Conservation (phyloP, 176 grass and related monocot genomes). For the Aegilops sharonensis region DNA sequence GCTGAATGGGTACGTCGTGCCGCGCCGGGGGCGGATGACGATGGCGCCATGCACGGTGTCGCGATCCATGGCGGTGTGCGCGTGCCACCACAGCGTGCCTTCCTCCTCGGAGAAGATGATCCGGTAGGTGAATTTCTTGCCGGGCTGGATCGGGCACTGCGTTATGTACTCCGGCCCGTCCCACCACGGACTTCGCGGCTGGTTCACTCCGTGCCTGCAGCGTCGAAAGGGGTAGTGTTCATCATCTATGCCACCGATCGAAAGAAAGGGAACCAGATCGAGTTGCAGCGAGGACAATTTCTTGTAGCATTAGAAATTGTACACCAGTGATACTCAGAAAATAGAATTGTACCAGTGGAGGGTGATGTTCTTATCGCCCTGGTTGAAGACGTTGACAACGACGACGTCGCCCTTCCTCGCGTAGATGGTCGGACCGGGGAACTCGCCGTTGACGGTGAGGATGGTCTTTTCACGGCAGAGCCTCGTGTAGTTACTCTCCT, state of each 20-base stretch:
- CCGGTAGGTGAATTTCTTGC: conserved; percentile 41
- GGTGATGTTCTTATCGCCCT: conserved; percentile 59
- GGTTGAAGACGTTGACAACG: conserved; percentile 59
- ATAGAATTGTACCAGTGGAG: conserved; percentile 48
- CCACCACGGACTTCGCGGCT: conserved; percentile 40
- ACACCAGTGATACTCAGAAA: too few species aligned
- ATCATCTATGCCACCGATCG: background rate
- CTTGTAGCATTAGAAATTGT: background rate
- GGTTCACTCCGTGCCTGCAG: conserved; percentile 54
- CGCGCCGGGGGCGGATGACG: conserved; percentile 43
- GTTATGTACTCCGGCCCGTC: conserved; percentile 6
- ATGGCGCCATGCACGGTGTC: conserved; percentile 68
- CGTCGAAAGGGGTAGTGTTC: too few species aligned
- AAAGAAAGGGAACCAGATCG: too few species aligned
- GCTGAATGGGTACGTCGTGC: conserved; percentile 33
- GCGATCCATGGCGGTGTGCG: conserved; percentile 48
- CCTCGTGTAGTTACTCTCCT: conserved; percentile 40
- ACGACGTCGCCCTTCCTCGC: conserved; percentile 47
- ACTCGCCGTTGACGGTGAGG: conserved; percentile 63
- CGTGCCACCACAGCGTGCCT: conserved; percentile 74
- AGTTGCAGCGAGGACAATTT: background rate
- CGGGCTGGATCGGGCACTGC: conserved; percentile 20
- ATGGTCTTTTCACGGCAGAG: conserved; percentile 56
- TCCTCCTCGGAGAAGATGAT: conserved; percentile 51
- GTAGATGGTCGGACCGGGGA: conserved; percentile 62